Evolutionary conservation across 176 grass and related monocot genomes (phyloP).

Genomic region (Stipa capillata): DNA sequence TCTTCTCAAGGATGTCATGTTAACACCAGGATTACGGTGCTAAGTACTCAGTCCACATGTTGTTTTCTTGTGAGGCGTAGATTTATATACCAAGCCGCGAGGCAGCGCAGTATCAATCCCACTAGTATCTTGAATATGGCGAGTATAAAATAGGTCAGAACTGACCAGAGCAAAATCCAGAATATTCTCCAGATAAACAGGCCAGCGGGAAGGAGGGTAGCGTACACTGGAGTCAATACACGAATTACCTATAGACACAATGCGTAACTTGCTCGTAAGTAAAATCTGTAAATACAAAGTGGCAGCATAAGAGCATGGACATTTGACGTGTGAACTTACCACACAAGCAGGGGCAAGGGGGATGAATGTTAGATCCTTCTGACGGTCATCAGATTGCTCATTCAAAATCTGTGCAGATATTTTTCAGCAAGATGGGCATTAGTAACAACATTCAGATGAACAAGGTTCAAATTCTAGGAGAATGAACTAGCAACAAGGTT

Average conservation of each 20-base stretch:
- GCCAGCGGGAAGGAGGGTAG: slow-evolving; percentile 60
- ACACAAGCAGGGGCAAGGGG: slow-evolving; percentile 95
- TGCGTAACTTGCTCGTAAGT: neutral
- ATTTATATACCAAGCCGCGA: slow-evolving; percentile 90
- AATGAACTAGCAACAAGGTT: neutral
- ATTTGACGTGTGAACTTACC: slow-evolving; percentile 26
- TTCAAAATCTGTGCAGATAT: slow-evolving; percentile 67
- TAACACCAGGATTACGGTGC: neutral
- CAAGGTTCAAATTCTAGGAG: neutral
- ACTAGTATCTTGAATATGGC: slow-evolving; percentile 89
- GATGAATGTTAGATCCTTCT: slow-evolving; percentile 92
- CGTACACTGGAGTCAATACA: slow-evolving; percentile 86
- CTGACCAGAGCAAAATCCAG: slow-evolving; percentile 79
- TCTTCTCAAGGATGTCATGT: neutral
- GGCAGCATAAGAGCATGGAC: neutral
- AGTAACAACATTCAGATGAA: neutral
- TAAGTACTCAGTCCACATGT: slow-evolving; percentile 61
- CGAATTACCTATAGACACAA: slow-evolving; percentile 67
- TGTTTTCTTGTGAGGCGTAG: slow-evolving; percentile 70
- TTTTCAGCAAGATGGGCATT: neutral
- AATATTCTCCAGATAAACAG: slow-evolving; percentile 69
- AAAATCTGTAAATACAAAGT: slow-evolving; percentile 4
- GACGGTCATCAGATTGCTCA: slow-evolving; percentile 73
- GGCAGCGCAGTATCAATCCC: slow-evolving; percentile 55
- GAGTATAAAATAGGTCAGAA: slow-evolving; percentile 79